Percentiles rank a stretch among this genome's conserved stretches.
Evolutionary conservation across 495 filamentous ascomycete species (phyloP).

Genomic region (Amniculicola lignicola): DNA sequence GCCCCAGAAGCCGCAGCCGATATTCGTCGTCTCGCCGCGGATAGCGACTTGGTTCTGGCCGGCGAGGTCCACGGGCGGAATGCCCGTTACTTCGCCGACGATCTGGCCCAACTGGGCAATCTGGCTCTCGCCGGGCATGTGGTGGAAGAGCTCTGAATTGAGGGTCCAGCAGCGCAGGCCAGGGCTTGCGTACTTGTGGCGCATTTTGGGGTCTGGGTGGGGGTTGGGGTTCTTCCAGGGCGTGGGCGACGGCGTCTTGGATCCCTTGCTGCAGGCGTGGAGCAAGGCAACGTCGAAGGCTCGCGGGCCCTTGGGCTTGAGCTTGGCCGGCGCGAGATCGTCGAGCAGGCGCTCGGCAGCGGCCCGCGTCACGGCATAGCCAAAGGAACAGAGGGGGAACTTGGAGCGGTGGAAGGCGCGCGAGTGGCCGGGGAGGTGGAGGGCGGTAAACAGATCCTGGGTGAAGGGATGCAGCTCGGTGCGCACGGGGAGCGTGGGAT

Average conservation of each 20-base stretch:
- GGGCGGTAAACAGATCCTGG: slow-evolving; percentile 26
- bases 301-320: slow-evolving; percentile 24
- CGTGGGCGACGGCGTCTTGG: slow-evolving; percentile 26
- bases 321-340: slow-evolving; percentile 24
- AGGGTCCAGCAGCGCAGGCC: slow-evolving; percentile 39
- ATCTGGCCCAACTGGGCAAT: slow-evolving; percentile 17
- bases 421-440: slow-evolving; percentile 33
- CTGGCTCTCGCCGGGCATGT: slow-evolving; percentile 34
- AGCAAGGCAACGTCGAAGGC: slow-evolving; percentile 41
- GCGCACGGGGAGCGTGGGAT: slow-evolving; percentile 29
- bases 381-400: slow-evolving; percentile 49
- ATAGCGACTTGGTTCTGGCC: slow-evolving; percentile 17
- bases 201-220: slow-evolving; percentile 15
- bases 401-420: slow-evolving; percentile 44
- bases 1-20: slow-evolving; percentile 38
- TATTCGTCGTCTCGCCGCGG: slow-evolving; percentile 34
- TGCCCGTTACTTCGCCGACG: slow-evolving; percentile 7
- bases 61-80: slow-evolving; percentile 35
- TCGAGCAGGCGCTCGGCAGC: slow-evolving; percentile 34
- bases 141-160: slow-evolving; percentile 41
- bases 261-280: slow-evolving; percentile 33
- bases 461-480: slow-evolving; percentile 38
- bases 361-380: slow-evolving; percentile 44
- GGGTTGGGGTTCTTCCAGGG: slow-evolving; percentile 14
- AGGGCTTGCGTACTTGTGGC: slow-evolving; percentile 24